phyloP scores from a whole-genome alignment of 768 basidiomycete genomes.

The Chalciporus pseudorubinellus region DNA sequence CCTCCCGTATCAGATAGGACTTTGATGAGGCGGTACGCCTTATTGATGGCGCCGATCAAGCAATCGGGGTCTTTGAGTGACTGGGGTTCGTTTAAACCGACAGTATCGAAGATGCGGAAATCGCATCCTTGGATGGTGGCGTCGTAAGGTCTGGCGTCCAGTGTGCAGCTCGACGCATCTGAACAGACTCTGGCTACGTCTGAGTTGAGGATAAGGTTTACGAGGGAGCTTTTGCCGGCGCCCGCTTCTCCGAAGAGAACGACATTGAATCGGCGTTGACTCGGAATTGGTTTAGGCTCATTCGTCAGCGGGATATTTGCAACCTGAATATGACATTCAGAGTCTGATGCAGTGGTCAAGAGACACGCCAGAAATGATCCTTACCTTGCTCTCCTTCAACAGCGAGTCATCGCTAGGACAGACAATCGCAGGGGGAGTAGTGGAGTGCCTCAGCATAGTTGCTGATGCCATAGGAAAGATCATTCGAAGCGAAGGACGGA shows the following conservation, averaged over 20 bases:
- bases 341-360: background rate
- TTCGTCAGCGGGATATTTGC: constrained; percentile 4
- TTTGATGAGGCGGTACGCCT: constrained; percentile 35
- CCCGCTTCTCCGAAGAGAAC: constrained; percentile 33
- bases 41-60: constrained; percentile 30
- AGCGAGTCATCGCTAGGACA: background rate
- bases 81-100: constrained; percentile 32
- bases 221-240: constrained; percentile 40
- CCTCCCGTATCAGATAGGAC: constrained; percentile 33
- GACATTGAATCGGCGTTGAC: constrained; percentile 18
- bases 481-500: background rate
- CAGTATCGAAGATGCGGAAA: constrained; percentile 35
- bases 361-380: background rate
- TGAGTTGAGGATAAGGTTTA: constrained; percentile 38
- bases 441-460: constrained; percentile 5
- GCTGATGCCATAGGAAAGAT: background rate
- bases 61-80: constrained; percentile 22
- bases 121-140: constrained; percentile 15
- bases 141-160: constrained; percentile 29
- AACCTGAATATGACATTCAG: constrained; percentile 9
- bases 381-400: constrained; percentile 12
- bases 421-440: background rate
- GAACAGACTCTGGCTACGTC: constrained; percentile 31
- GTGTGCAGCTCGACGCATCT: constrained; percentile 33
- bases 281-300: constrained; percentile 8